These are phyloP conservation scores for Russula compacta DNA, from an alignment of 768 basidiomycete species.

Conservation along the genomic window DNA sequence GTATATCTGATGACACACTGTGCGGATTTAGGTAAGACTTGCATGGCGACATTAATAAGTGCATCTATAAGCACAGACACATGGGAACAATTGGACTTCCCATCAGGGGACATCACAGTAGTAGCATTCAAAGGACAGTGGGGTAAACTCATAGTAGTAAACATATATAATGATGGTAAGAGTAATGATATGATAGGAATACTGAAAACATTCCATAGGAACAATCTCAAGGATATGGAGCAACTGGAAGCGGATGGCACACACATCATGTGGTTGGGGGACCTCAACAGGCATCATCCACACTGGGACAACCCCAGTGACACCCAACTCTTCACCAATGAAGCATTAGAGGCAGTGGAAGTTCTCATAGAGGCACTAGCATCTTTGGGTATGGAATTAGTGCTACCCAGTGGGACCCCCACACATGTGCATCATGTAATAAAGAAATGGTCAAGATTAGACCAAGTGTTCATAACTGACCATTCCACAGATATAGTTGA, in stretches of 20 bases:
- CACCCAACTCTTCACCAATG: not conserved
- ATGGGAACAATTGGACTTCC: too few species aligned
- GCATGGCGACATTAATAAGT: not conserved
- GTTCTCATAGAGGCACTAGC: not conserved
- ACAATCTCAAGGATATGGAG: not conserved
- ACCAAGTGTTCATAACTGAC: too few species aligned
- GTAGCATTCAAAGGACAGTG: too few species aligned
- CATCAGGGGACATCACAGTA: too few species aligned
- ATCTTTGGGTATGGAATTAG: too few species aligned
- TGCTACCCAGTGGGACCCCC: too few species aligned
- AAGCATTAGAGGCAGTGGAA: not conserved
- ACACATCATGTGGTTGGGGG: not conserved
- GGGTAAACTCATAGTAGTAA: too few species aligned
- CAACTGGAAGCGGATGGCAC: not conserved
- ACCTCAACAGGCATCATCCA: not conserved
- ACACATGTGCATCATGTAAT: too few species aligned
- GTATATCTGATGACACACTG: not conserved
- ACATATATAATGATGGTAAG: not conserved
- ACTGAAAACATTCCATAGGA: not conserved
- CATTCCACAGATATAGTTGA: too few species aligned
- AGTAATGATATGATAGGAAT: not conserved
- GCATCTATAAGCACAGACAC: not conserved
- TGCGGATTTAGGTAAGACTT: not conserved
- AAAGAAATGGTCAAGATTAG: too few species aligned
- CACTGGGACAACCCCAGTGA: not conserved